Evolutionary conservation across 2,329 filamentous ascomycete species (phyloP).

Genomic region (Ceratocystis smalleyi): DNA sequence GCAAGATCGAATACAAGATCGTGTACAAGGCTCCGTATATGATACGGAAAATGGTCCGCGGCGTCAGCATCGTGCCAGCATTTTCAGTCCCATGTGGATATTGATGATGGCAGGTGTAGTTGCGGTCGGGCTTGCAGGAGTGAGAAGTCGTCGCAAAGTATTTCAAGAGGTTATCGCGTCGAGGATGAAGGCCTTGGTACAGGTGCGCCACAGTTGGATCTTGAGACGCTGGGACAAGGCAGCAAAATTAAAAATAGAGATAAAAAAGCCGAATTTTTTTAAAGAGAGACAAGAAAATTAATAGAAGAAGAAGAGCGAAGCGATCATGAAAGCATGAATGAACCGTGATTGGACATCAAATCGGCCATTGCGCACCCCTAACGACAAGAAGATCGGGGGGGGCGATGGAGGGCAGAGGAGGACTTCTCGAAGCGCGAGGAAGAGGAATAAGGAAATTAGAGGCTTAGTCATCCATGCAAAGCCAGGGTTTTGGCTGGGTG

Average conservation of each 20-base stretch:
- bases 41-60: constrained; percentile 53
- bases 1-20: constrained; percentile 56
- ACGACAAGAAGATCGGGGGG: background rate
- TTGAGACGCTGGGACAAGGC: constrained; percentile 3
- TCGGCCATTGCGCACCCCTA: background rate
- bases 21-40: constrained; percentile 69
- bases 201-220: constrained; percentile 13
- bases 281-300: constrained; percentile 5
- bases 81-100: constrained; percentile 1
- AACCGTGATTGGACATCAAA: background rate
- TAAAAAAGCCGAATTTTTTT: background rate
- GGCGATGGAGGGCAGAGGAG: background rate
- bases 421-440: background rate
- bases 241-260: constrained; percentile 4
- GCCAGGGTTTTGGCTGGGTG: no score
- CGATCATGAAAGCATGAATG: background rate
- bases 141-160: background rate
- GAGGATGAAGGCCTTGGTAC: background rate
- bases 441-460: background rate
- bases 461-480: no score
- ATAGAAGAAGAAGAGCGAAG: background rate
- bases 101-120: constrained; percentile 17
- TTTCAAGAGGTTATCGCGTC: background rate
- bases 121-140: constrained; percentile 8
- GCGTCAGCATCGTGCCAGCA: constrained; percentile 26